phyloP scores from a whole-genome alignment of 768 basidiomycete species.

The Tricholomella constricta region DNA sequence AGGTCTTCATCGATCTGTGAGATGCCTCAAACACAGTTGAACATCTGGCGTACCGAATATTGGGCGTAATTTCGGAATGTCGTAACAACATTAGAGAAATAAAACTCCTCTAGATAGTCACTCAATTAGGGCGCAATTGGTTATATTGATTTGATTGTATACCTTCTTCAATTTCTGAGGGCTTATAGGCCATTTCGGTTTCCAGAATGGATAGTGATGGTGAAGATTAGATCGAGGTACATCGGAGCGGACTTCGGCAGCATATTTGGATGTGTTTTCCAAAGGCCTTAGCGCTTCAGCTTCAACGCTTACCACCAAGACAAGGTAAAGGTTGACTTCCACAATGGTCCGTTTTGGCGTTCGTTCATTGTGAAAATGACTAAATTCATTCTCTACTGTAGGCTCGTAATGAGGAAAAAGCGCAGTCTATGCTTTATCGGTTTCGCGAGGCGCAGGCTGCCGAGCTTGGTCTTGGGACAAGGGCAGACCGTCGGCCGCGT shows the following conservation, averaged over 20 bases:
- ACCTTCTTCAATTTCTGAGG: conserved; percentile 39
- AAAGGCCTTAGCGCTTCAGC: conserved; percentile 13
- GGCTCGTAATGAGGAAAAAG: conserved; percentile 98
- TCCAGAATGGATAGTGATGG: conserved; percentile 6
- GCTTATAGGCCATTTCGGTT: conserved; percentile 23
- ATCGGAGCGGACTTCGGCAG: background rate
- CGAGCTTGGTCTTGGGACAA: conserved; percentile 89
- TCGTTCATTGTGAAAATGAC: background rate
- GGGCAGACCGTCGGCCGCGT: conserved; percentile 82
- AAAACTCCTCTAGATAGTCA: conserved; percentile 54
- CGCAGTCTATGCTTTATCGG: conserved; percentile 47
- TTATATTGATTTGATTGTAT: background rate
- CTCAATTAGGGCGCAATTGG: background rate
- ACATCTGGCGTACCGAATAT: conserved; percentile 57
- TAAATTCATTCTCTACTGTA: conserved; percentile 26
- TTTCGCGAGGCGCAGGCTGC: conserved; percentile 97
- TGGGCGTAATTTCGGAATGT: conserved; percentile 77
- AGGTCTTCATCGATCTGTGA: conserved; percentile 10
- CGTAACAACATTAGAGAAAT: conserved; percentile 74
- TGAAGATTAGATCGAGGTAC: too few species aligned
- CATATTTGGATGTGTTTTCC: conserved; percentile 22
- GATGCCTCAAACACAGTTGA: background rate
- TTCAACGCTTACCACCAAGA: background rate
- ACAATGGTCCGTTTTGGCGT: conserved; percentile 15
- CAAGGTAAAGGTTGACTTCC: conserved; percentile 8